A percentile compares a stretch with the other conserved stretches of the same genome.
These are phyloP conservation scores for Linum tenue DNA, from an alignment of 345 rosid genomes.

Conservation along the genomic window DNA sequence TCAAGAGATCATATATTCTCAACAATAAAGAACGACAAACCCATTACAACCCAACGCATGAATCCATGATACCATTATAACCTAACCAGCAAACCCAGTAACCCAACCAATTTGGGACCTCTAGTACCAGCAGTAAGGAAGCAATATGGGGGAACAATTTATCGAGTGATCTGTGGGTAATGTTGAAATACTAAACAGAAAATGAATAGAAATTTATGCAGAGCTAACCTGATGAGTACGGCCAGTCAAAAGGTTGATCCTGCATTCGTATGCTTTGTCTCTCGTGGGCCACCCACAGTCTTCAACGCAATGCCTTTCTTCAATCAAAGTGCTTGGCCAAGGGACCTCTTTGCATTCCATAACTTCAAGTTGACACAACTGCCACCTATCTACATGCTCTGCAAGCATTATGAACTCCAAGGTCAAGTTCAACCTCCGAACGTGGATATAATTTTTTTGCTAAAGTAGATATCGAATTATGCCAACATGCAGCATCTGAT, in stretches of 20 bases:
- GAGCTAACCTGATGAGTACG: constrained; percentile 77
- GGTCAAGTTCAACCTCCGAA: constrained; percentile 9
- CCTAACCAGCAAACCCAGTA: too few relatives aligned
- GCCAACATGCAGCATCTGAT: background rate
- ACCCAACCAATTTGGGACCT: too few relatives aligned
- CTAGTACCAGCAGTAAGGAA: too few relatives aligned
- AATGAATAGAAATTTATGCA: too few relatives aligned
- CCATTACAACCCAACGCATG: too few relatives aligned
- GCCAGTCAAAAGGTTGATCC: constrained; percentile 84
- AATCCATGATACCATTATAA: too few relatives aligned
- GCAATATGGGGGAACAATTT: too few relatives aligned
- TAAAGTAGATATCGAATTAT: background rate
- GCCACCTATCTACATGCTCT: constrained; percentile 68
- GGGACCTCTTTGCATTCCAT: constrained; percentile 67
- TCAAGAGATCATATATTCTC: too few relatives aligned
- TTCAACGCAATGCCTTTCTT: constrained; percentile 44
- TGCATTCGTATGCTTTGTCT: constrained; percentile 71
- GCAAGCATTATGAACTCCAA: constrained; percentile 14
- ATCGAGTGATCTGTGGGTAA: too few relatives aligned
- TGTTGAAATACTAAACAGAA: too few relatives aligned
- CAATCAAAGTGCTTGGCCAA: constrained; percentile 56
- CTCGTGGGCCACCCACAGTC: constrained; percentile 57
- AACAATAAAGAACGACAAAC: too few relatives aligned
- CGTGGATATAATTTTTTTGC: background rate
- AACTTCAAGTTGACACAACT: constrained; percentile 78